Evolutionary conservation across 306 rosid genomes (phyloP), one percentile per base, ranked within the genome.

Genomic region (Spatholobus suberectus): DNA sequence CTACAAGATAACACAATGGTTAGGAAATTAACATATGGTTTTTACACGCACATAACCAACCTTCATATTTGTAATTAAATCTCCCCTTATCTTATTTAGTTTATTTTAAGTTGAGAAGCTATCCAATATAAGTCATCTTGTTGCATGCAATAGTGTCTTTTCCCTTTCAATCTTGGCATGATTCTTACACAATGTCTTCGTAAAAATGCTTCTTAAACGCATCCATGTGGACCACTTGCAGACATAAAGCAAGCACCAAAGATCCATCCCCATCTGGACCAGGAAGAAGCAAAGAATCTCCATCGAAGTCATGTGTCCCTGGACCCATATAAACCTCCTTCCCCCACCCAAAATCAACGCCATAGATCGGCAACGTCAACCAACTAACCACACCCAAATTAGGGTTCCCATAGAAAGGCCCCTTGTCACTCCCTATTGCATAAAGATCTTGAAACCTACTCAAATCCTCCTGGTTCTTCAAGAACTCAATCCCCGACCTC

Each of bases 391-490:
- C 68, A 27, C 68, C 11, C 14, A 61, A 20, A 61, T 61, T 61
- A 61, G 70, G 70, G 24, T 86, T 87, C 49, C 87, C 88, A 86
- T 83, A 67, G 34, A 91, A 89, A 8, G 84, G 59, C 2, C 87
- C 87, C 8, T 73, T 20, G 0, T 78, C 81, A 63, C 77, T 80
- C 11, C 86, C 70, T 1, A 82, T 27, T 0, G 71, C 85, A 80
- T 81, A 89, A 57, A 91, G 77, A 41, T 90, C 91, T 57, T 91
- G 94, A 78, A 88, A 91, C 70, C 18, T 49, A 0, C 65, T 83
- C 88, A 90, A 73, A 62, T 90, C 92, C 21, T 69, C 70, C 8
- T 94, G 82, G 3, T 32, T 81, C 83, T 85, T 87, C 68, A 90
- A 71, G 41, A 73, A 84, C 63, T 90, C 92, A 32, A 89, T 73